Conservation (phyloP, 169 alveolate species). For the Theileria annulata region DNA sequence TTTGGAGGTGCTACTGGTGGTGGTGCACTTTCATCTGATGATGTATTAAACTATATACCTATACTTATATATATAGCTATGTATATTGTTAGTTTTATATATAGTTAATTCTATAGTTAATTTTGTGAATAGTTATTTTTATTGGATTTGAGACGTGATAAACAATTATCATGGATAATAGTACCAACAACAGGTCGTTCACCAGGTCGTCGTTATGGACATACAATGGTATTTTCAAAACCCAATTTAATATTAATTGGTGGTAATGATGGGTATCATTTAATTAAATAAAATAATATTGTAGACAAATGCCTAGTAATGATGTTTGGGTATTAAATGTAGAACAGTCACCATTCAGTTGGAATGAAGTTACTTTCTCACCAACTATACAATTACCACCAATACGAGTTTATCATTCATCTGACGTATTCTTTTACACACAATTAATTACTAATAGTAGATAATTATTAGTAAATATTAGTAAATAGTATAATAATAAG, state of each 20-base stretch:
- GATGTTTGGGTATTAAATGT: conserved; percentile 97
- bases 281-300: too few relatives aligned
- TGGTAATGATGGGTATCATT: conserved; percentile 94
- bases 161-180: conserved; percentile 93
- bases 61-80: too few relatives aligned
- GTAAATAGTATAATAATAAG: not conserved
- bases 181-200: conserved; percentile 96
- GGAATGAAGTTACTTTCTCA: conserved; percentile 89
- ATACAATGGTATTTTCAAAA: conserved; percentile 93
- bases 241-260: conserved; percentile 96
- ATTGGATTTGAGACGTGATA: conserved; percentile 93
- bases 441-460: not conserved
- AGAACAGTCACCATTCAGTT: conserved; percentile 94
- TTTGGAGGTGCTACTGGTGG: conserved; percentile 99
- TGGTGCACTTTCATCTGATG: conserved; percentile 96
- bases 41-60: too few relatives aligned
- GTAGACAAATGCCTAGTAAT: conserved; percentile 83
- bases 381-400: conserved; percentile 85
- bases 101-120: too few relatives aligned
- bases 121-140: conserved; percentile 79
- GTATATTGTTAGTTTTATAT: not conserved
- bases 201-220: conserved; percentile 99
- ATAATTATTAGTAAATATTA: not conserved
- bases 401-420: conserved; percentile 92
- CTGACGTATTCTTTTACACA: conserved; percentile 66